Evolutionary conservation across 352 stramenopile genomes (phyloP).

Genomic region (Phytophthora pistaciae): DNA sequence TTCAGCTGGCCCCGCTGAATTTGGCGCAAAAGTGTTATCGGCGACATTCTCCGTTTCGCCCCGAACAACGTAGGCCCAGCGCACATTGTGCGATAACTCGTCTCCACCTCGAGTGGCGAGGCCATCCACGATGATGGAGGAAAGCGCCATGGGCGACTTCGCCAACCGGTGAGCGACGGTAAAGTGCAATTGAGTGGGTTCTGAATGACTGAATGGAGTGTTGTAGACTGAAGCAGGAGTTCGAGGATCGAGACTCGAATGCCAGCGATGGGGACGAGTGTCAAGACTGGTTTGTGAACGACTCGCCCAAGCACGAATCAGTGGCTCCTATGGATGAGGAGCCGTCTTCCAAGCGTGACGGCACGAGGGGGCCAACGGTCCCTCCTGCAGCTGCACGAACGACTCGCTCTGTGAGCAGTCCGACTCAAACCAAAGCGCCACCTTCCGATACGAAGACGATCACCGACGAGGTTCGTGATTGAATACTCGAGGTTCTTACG

Average conservation of each 20-base stretch:
- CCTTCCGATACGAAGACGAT: slow-evolving; percentile 30
- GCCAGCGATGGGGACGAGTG: slow-evolving; percentile 64
- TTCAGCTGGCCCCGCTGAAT: slow-evolving; percentile 27
- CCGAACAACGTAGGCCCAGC: slow-evolving; percentile 4
- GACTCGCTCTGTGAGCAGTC: slow-evolving; percentile 27
- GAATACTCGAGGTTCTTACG: no score
- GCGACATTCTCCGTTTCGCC: slow-evolving; percentile 27
- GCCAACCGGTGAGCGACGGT: slow-evolving; percentile 49
- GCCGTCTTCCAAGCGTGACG: slow-evolving; percentile 21
- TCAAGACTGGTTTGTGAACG: slow-evolving; percentile 89
- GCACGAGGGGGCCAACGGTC: slow-evolving; percentile 12
- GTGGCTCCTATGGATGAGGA: slow-evolving; percentile 43
- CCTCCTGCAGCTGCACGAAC: slow-evolving; percentile 8
- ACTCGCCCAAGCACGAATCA: slow-evolving; percentile 47
- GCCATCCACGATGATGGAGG: slow-evolving; percentile 53
- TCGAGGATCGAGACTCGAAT: slow-evolving; percentile 67
- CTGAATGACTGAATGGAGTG: neutral
- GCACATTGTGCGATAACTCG: neutral
- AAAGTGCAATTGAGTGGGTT: neutral
- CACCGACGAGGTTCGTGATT: slow-evolving; percentile 35
- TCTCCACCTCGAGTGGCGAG: neutral
- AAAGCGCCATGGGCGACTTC: slow-evolving; percentile 65
- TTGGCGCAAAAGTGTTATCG: slow-evolving; percentile 18
- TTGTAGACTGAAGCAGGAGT: slow-evolving; percentile 65
- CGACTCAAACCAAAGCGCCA: slow-evolving; percentile 22